Base-by-base conservation (phyloP, 805 yeast species). In the Grigorovia yakushimaensis region DNA sequence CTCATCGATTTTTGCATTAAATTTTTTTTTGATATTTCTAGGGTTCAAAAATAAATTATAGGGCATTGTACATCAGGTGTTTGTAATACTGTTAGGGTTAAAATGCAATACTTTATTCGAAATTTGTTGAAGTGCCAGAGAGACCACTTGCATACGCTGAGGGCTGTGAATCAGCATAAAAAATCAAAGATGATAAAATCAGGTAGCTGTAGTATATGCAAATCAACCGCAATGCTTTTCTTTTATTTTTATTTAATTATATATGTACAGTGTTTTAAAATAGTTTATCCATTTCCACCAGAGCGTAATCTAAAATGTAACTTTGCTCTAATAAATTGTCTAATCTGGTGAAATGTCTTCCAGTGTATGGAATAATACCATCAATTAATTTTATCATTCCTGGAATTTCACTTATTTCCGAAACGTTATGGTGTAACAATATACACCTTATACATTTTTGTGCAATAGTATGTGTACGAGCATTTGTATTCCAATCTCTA, bases 401-500 rank as follows among this genome's bases (percentile, higher is more conserved):
- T 4, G 81, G 80, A 38, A 85, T 74, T 55, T 78, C 79, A 52
- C 76, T 73, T 43, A 89, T 63, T 47, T 72, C 72, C 18, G 78
- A 79, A 27, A 82, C 69, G 19, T 74, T 69, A 54, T 78, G 78
- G 42, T 70, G 71, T 39, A 69, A 66, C 49, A 93, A 68, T 33
- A 91, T 66, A 21, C 85, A 81, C 53, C 77, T 73, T 45, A 91
- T 72, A 39, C 88, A 67, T 49, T 79, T 80, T 66, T 91, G 98
- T 11, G 96, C 85, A 47, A 87, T 76, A 45, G 76, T 79, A 59
- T 86, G 86, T 36, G 87, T 81, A 58, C 80, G 79, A 46, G 86
- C 84, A 64, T 88, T 91, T 41, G 94, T 82, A 63, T 93, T 93
- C 99, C 99, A 93, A 61, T 88, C 95, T 56, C 97, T 78, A 19